Evolutionary conservation across 371 early-diverging fungal genomes (phyloP).

Genomic region (Dentiscutata heterogama): DNA sequence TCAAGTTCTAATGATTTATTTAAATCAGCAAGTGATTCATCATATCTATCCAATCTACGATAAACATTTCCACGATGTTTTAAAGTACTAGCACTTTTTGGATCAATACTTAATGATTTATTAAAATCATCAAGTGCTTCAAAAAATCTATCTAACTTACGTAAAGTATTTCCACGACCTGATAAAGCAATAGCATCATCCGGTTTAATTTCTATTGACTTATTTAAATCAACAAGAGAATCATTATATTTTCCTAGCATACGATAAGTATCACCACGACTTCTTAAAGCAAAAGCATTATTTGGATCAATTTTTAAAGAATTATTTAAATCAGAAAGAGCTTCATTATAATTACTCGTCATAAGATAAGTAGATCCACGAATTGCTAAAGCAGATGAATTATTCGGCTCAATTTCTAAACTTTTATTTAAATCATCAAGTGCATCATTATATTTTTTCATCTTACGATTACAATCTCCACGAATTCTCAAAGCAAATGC

Average conservation of each 20-base stretch:
- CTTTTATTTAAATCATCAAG: slow-evolving; percentile 7
- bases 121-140: too few relatives aligned
- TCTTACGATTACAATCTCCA: background rate
- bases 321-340: background rate
- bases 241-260: slow-evolving; percentile 18
- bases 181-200: slow-evolving; percentile 16
- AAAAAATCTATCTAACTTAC: too few relatives aligned
- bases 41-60: too few relatives aligned
- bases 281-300: slow-evolving; percentile 16
- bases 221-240: slow-evolving; percentile 24
- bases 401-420: slow-evolving; percentile 28
- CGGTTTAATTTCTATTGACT: slow-evolving; percentile 18
- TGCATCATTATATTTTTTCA: too few relatives aligned
- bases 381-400: background rate
- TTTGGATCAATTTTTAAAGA: background rate
- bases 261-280: slow-evolving; percentile 32
- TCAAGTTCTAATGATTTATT: too few relatives aligned
- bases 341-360: slow-evolving; percentile 21
- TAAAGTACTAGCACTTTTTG: too few relatives aligned
- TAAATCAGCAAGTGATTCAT: too few relatives aligned
- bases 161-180: too few relatives aligned
- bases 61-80: too few relatives aligned
- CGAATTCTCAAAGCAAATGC: background rate
- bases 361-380: slow-evolving; percentile 20
- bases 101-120: too few relatives aligned